Evolutionary conservation across 2,329 filamentous ascomycete genomes (phyloP).

Genomic region (Drechslera avenae): DNA sequence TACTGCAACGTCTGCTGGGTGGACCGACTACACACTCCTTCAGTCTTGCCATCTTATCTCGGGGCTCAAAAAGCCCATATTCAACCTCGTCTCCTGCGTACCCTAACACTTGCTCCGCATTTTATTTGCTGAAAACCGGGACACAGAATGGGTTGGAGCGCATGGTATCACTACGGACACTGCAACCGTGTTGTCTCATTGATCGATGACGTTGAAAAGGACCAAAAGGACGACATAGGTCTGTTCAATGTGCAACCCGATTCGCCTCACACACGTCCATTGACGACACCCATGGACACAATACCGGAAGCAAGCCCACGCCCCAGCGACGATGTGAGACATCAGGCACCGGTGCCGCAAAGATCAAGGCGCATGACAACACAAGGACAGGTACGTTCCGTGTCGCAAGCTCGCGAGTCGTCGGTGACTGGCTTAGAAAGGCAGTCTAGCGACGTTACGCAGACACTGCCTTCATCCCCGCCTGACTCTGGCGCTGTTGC

Average conservation of each 20-base stretch:
- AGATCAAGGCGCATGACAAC: not conserved
- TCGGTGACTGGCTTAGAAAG: not conserved
- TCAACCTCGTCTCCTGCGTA: not conserved
- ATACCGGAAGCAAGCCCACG: conserved; percentile 12
- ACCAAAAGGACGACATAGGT: not conserved
- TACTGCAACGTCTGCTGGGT: not conserved
- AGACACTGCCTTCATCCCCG: not conserved
- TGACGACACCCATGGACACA: not conserved
- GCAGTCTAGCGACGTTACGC: not conserved
- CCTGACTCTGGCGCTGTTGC: not conserved
- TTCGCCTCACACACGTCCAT: not conserved
- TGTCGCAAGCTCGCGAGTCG: not conserved
- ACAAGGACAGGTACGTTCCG: not conserved
- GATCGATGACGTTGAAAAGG: not conserved
- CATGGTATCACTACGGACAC: not conserved
- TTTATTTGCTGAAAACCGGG: no score
- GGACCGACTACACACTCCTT: conserved; percentile 1
- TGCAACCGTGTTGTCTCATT: no score
- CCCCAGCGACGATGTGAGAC: conserved; percentile 5
- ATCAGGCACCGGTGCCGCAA: not conserved
- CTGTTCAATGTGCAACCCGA: not conserved
- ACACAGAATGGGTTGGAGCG: no score
- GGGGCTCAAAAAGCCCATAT: not conserved
- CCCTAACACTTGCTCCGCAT: no score
- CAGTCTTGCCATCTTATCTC: not conserved